Base-by-base conservation (phyloP, 1,139 yeast species). In the Suhomyces chickasaworum region DNA sequence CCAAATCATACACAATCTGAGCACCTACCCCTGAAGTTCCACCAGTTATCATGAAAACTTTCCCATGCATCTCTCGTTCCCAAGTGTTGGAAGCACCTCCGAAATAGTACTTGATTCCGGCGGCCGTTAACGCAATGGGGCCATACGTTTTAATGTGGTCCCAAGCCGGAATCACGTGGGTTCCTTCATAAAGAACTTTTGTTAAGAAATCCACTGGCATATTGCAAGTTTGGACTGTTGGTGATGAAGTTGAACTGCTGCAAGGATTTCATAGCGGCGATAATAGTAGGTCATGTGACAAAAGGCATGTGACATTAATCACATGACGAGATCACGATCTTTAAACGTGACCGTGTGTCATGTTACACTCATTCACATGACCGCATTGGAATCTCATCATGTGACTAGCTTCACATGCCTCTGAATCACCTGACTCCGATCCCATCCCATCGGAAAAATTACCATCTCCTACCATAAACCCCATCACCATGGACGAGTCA, bases 11-110 rank as follows among this genome's bases (percentile, higher is more conserved):
- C 0, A 82, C 95, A 1, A 88, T 76, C 4, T 80, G 78, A 0
- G 95, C 87, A 0, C 99, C 99, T 48, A 89, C 65, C 0, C 99
- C 98, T 2, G 95, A 78, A 0, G 99, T 93, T 1, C 95, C 99
- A 6, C 99, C 96, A 0, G 80, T 75, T 9, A 75, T 58, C 41
- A 93, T 72, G 56, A 81, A 88, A 9, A 93, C 98, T 56, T 86
- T 83, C 2, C 99, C 97, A 61, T 93, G 97, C 65, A 93, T 69
- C 53, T 90, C 91, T 49, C 97, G 75, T 53, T 89, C 96, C 96
- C 97, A 90, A 0, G 90, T 86, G 65, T 90, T 93, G 20, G 77
- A 57, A 1, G 89, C 66, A 3, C 98, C 98, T 33, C 84, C 78
- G 58, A 86, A 84, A 68, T 86, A 89, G 61, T 80, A 81, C 62